Evolutionary conservation across 306 rosid species (phyloP).

Genomic region (Fragaria nilgerrensis): DNA sequence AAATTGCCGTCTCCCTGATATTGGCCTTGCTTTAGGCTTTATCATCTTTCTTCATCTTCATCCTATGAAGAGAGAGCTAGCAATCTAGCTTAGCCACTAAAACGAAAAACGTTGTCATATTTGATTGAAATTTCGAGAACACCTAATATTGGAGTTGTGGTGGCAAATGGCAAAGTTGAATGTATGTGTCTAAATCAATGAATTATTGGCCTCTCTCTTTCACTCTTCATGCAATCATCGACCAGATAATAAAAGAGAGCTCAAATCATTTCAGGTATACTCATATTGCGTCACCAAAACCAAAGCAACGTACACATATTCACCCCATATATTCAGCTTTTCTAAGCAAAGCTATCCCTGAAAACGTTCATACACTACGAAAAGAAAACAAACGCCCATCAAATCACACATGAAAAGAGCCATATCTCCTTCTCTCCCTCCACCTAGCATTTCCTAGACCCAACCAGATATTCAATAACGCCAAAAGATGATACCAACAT

Average conservation of each 20-base stretch:
- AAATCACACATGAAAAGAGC: slow-evolving; percentile 1
- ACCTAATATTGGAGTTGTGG: not conserved
- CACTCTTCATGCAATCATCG: slow-evolving; percentile 1
- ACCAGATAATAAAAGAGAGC: not conserved
- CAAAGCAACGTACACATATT: not conserved
- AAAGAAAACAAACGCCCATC: slow-evolving; percentile 14
- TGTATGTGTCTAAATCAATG: slow-evolving; percentile 1
- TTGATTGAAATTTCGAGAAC: slow-evolving; percentile 16
- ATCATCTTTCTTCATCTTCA: not conserved
- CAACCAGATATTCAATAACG: slow-evolving; percentile 14
- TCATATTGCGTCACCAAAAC: not conserved
- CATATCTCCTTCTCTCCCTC: not conserved
- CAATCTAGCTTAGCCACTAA: not conserved
- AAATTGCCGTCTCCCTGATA: slow-evolving; percentile 9
- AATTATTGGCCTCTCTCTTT: slow-evolving; percentile 18
- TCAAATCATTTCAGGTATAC: slow-evolving; percentile 1
- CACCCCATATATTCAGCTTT: not conserved
- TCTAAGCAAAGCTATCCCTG: not conserved
- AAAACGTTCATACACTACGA: not conserved
- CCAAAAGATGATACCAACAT: slow-evolving; percentile 13
- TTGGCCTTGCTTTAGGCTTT: not conserved
- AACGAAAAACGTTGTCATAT: slow-evolving; percentile 4
- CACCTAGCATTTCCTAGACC: slow-evolving; percentile 25
- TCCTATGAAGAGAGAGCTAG: not conserved
- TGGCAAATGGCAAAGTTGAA: slow-evolving; percentile 9